phyloP scores from a whole-genome alignment of 768 basidiomycete genomes.

The Arthromyces matolae region DNA sequence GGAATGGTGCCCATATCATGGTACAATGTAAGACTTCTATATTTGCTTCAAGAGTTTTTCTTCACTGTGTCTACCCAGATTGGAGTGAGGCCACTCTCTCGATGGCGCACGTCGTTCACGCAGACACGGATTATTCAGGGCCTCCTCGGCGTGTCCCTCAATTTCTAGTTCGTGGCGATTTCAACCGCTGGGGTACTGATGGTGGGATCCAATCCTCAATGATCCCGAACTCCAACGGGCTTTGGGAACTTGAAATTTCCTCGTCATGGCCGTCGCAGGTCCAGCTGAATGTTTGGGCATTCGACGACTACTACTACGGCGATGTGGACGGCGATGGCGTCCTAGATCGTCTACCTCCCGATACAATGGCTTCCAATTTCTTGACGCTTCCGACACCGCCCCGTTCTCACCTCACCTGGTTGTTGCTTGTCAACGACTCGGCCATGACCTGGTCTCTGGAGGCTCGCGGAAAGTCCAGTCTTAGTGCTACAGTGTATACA shows the following conservation, averaged over 20 bases:
- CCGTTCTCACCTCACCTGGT: conserved; percentile 84
- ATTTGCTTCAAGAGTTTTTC: background rate
- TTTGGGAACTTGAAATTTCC: conserved; percentile 89
- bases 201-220: conserved; percentile 71
- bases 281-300: conserved; percentile 88
- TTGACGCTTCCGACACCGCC: conserved; percentile 91
- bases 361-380: conserved; percentile 79
- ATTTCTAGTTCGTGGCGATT: conserved; percentile 81
- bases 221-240: conserved; percentile 56
- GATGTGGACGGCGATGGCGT: conserved; percentile 85
- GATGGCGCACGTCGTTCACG: conserved; percentile 67
- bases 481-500: conserved; percentile 86
- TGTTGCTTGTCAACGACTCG: conserved; percentile 73
- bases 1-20: conserved; percentile 82
- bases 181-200: conserved; percentile 92
- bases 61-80: conserved; percentile 40
- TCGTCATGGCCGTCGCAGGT: conserved; percentile 86
- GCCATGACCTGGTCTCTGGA: conserved; percentile 73
- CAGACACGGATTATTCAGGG: conserved; percentile 60
- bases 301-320: conserved; percentile 91
- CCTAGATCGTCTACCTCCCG: conserved; percentile 88
- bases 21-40: conserved; percentile 72
- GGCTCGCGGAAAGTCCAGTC: conserved; percentile 76
- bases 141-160: conserved; percentile 77
- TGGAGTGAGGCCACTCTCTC: conserved; percentile 71